These are phyloP conservation scores for Artemisia argyi DNA, from an alignment of 129 eudicot genomes.

Conservation along the genomic window DNA sequence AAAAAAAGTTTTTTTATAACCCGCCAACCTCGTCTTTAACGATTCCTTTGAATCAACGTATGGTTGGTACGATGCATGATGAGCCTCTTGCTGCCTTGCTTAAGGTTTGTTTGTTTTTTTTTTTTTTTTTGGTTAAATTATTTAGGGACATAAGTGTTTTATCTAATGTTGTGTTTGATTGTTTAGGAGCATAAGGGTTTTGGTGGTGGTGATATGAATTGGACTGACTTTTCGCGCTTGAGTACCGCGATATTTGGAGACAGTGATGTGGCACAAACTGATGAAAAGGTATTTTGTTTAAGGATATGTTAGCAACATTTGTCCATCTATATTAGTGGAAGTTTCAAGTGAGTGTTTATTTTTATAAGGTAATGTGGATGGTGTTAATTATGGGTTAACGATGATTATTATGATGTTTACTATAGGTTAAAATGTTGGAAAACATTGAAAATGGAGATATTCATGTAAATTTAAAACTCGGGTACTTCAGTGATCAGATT, in stretches of 20 bases:
- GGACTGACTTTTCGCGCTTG: constrained; percentile 12
- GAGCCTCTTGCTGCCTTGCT: constrained; percentile 15
- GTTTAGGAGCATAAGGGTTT: constrained; percentile 29
- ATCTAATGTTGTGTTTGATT: not conserved
- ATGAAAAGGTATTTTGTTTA: constrained; percentile 26
- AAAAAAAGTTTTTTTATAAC: constrained; percentile 2
- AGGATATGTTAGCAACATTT: too few species aligned
- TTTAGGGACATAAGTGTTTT: constrained; percentile 20
- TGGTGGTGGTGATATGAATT: constrained; percentile 19
- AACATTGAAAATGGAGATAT: too few species aligned
- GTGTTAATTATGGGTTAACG: not conserved
- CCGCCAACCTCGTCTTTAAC: constrained; percentile 24
- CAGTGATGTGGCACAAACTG: not conserved
- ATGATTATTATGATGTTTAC: not conserved
- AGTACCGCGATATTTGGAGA: constrained; percentile 13
- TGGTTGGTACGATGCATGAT: constrained; percentile 3
- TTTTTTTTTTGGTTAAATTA: not conserved
- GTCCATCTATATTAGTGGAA: too few species aligned
- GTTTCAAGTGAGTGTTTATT: not conserved
- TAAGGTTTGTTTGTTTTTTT: constrained; percentile 12
- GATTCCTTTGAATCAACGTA: constrained; percentile 18
- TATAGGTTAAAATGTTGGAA: not conserved
- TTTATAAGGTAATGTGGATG: not conserved
- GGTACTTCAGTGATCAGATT: too few species aligned
- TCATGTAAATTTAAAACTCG: too few species aligned